Percentiles rank a stretch among this genome's conserved stretches.
phyloP scores from a whole-genome alignment of 768 basidiomycete species.

The Tulasnella sp. region DNA sequence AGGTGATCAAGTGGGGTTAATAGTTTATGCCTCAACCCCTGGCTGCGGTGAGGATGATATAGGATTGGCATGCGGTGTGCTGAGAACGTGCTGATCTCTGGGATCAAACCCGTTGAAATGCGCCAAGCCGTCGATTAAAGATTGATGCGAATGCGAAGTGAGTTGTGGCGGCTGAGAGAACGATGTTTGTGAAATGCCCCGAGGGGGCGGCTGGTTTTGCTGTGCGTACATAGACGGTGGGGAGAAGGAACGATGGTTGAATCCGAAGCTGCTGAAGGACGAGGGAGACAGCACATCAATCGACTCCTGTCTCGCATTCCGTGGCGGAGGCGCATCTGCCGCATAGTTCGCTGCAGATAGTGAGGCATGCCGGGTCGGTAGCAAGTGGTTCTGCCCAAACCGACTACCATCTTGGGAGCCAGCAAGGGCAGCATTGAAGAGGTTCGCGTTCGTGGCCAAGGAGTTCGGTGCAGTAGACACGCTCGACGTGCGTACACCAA shows the following conservation, averaged over 20 bases:
- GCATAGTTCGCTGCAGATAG: constrained; percentile 1
- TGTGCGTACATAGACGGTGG: neutral
- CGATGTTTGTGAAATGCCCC: neutral
- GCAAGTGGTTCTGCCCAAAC: constrained; percentile 5
- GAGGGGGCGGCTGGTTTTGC: neutral
- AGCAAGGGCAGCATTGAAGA: constrained; percentile 14
- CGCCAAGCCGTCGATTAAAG: constrained; percentile 10
- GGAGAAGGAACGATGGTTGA: constrained; percentile 11
- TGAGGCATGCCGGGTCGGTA: constrained; percentile 8
- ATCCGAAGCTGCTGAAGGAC: constrained; percentile 7
- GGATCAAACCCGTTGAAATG: constrained; percentile 3
- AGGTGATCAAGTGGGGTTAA: constrained; percentile 6
- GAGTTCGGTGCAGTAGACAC: constrained; percentile 12
- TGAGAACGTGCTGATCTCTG: neutral
- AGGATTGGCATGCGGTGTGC: constrained; percentile 4
- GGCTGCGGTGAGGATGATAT: constrained; percentile 12
- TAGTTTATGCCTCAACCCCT: constrained; percentile 3
- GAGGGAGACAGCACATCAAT: constrained; percentile 10
- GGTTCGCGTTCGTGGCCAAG: neutral
- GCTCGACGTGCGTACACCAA: constrained; percentile 39
- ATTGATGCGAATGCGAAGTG: neutral
- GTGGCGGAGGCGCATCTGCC: neutral
- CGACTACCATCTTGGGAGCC: constrained; percentile 4
- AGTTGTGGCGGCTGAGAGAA: neutral
- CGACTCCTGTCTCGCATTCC: constrained; percentile 2